phyloP scores from a whole-genome alignment of 2,329 filamentous ascomycete genomes.

The Blastomyces emzantsi region DNA sequence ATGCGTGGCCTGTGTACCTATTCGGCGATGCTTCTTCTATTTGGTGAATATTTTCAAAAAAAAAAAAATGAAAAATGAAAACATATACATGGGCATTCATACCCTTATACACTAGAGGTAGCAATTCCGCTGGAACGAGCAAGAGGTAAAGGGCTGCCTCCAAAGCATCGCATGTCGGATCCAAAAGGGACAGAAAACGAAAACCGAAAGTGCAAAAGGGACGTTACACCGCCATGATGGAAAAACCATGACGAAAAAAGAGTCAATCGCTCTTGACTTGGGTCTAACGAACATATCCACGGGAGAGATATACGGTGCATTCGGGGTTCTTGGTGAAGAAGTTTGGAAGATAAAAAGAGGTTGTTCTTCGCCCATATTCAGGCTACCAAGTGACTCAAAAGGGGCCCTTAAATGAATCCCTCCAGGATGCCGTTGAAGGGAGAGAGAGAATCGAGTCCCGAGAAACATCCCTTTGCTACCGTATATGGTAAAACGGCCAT shows the following conservation, averaged over 20 bases:
- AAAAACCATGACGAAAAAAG: background rate
- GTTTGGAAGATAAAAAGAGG: background rate
- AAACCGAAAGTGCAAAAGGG: background rate
- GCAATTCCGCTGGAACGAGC: background rate
- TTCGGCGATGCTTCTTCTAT: background rate
- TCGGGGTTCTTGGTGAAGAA: background rate
- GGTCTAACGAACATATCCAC: background rate
- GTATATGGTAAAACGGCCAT: background rate
- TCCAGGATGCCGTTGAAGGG: background rate
- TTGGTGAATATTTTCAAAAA: background rate
- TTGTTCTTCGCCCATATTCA: background rate
- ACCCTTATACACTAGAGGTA: no score
- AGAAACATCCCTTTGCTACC: background rate
- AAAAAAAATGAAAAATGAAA: no score
- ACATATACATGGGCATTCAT: background rate
- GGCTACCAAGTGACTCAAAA: background rate
- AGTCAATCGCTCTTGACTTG: background rate
- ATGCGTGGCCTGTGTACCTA: background rate
- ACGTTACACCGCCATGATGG: background rate
- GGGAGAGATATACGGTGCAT: background rate
- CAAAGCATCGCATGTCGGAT: background rate
- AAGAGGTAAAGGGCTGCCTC: background rate
- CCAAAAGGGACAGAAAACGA: background rate
- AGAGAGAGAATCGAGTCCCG: background rate
- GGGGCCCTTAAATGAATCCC: no score